Percentiles rank a stretch among this genome's conserved stretches.
These are phyloP conservation scores for Amanita jacksonii DNA, from an alignment of 768 basidiomycete species.

Conservation along the genomic window DNA sequence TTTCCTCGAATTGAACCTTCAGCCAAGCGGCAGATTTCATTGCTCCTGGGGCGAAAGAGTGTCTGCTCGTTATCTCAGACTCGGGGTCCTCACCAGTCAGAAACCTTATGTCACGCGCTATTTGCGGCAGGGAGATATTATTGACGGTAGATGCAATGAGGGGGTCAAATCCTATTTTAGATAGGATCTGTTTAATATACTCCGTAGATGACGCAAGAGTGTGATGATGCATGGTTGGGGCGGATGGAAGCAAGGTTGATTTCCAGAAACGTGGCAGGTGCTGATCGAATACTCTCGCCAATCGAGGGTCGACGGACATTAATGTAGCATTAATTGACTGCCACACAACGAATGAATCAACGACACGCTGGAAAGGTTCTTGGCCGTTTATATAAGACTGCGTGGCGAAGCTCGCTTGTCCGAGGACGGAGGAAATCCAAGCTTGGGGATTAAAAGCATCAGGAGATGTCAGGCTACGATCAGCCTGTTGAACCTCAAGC, in stretches of 20 bases:
- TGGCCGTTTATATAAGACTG: background rate
- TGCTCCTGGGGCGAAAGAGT: conserved; percentile 69
- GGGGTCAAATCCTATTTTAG: conserved; percentile 57
- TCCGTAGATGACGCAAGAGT: conserved; percentile 48
- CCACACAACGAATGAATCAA: conserved; percentile 12
- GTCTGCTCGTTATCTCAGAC: conserved; percentile 69
- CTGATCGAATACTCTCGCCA: conserved; percentile 42
- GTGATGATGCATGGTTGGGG: conserved; percentile 39
- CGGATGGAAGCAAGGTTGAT: conserved; percentile 47
- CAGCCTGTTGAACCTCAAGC: conserved; percentile 37
- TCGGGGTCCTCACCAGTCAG: conserved; percentile 77
- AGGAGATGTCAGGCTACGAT: background rate
- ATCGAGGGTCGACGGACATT: conserved; percentile 33
- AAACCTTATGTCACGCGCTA: conserved; percentile 66
- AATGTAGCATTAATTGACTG: conserved; percentile 31
- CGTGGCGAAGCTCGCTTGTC: background rate
- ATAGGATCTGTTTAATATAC: conserved; percentile 48
- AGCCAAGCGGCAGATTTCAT: conserved; percentile 64
- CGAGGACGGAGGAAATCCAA: background rate
- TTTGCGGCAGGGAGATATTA: conserved; percentile 54
- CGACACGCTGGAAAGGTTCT: conserved; percentile 26
- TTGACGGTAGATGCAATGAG: conserved; percentile 57
- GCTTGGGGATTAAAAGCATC: background rate
- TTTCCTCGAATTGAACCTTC: conserved; percentile 58
- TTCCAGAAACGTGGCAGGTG: conserved; percentile 70